These are phyloP conservation scores for Penicillium corylophilum DNA, from an alignment of 2,329 filamentous ascomycete species.

Conservation along the genomic window DNA sequence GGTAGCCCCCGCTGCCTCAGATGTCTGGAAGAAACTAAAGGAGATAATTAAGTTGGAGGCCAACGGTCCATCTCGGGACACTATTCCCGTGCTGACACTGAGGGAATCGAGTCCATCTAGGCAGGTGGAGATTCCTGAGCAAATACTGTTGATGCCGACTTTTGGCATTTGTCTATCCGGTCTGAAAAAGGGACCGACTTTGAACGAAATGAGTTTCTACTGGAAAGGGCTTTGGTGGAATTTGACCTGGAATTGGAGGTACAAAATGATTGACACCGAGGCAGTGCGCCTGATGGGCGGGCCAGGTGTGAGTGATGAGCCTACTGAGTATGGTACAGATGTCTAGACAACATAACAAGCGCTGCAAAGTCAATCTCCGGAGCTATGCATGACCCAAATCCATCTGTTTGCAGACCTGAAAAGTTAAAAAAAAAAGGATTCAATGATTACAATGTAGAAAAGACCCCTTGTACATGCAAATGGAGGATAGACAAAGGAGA, in stretches of 20 bases:
- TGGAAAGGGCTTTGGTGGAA: constrained; percentile 15
- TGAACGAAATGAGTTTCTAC: constrained; percentile 8
- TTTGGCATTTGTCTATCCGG: constrained; percentile 22
- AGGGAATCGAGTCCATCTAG: not conserved
- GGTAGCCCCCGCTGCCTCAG: not conserved
- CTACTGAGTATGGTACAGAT: constrained; percentile 27
- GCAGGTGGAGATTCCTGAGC: not conserved
- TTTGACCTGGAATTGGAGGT: constrained; percentile 42
- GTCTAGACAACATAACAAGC: constrained; percentile 15
- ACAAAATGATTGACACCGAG: constrained; percentile 40
- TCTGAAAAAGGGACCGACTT: not conserved
- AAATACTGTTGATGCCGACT: constrained; percentile 31
- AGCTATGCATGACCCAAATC: constrained; percentile 24
- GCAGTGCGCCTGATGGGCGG: constrained; percentile 33
- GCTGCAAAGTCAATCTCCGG: constrained; percentile 19
- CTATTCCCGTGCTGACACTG: constrained; percentile 40
- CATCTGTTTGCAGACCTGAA: constrained; percentile 17
- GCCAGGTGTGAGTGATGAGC: constrained; percentile 19
- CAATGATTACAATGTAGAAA: constrained; percentile 14
- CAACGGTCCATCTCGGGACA: constrained; percentile 41
- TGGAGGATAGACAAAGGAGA: constrained; percentile 6
- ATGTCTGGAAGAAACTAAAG: not conserved
- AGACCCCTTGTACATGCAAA: not conserved
- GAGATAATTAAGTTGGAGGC: constrained; percentile 28
- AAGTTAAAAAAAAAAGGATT: constrained; percentile 14